Conservation (phyloP, 164 flowering plant species). For the Macadamia integrifolia region DNA sequence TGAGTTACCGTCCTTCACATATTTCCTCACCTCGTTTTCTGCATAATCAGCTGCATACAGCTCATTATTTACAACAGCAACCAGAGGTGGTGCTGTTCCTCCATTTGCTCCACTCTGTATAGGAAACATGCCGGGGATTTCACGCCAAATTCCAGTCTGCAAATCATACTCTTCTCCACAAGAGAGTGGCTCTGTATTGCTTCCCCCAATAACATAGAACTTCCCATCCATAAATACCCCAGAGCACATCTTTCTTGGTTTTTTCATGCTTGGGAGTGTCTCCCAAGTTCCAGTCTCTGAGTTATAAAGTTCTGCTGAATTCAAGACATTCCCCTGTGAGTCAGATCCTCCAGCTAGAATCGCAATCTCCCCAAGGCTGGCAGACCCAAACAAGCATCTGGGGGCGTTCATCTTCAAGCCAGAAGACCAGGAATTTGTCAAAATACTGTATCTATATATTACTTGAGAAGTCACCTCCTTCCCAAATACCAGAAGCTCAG, state of each 20-base stretch:
- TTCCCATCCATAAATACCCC: constrained; percentile 88
- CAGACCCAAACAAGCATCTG: constrained; percentile 89
- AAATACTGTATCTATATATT: constrained; percentile 66
- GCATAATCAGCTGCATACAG: constrained; percentile 90
- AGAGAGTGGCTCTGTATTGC: constrained; percentile 40
- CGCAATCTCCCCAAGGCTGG: constrained; percentile 81
- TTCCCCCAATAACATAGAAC: constrained; percentile 89
- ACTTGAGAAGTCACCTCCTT: constrained; percentile 56
- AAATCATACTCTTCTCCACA: constrained; percentile 87
- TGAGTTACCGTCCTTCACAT: constrained; percentile 39
- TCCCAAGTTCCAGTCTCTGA: constrained; percentile 66
- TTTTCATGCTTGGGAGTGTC: constrained; percentile 66
- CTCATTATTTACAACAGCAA: constrained; percentile 82
- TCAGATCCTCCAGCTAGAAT: constrained; percentile 93
- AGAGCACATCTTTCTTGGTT: constrained; percentile 88
- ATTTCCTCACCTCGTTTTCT: constrained; percentile 68
- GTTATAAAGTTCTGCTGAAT: constrained; percentile 77
- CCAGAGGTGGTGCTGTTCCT: constrained; percentile 72
- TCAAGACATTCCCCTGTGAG: constrained; percentile 49
- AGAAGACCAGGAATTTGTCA: constrained; percentile 76
- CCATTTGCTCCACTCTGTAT: constrained; percentile 35
- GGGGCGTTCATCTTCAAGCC: constrained; percentile 77
- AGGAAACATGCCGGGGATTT: constrained; percentile 83
- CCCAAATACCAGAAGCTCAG: constrained; percentile 94
- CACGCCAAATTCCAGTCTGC: constrained; percentile 65